Evolutionary conservation across 345 rosid species (phyloP), one percentile per base, ranked within the genome.

Genomic region (Gossypium bickii): DNA sequence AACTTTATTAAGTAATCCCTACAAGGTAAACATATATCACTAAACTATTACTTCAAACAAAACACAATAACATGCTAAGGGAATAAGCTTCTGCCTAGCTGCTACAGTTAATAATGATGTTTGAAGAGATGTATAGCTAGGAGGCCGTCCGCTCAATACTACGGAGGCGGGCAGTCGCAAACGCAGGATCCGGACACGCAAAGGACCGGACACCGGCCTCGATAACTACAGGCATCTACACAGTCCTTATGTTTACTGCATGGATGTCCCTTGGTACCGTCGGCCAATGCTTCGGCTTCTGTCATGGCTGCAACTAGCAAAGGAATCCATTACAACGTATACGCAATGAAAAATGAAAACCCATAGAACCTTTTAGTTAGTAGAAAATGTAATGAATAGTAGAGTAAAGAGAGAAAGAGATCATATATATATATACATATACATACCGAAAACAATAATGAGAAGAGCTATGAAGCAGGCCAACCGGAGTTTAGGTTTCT

Each of bases 151-250:
- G 25, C 9, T 52, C 25, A 69, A 27, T 51, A 15, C 73, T 69
- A 9, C 4, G 73, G 73, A 17, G 60, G 73, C 24, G 73, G 73
- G 45, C 73, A 69, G 55, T 69, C 73, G 10, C 73, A 69, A 17
- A 69, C 59, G 45, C 72, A 69, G 43, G 12, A 69, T 8, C 72
- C 72, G 45, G 45, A 12, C 0, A 3, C 45, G 73, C 73, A 69
- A 9, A 69, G 73, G 73, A 69, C 25, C 16, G 73, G 73, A 10
- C 73, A 69, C 17, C 73, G 59, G 17, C 44, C 44, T 2, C 60
- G 73, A 17, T 69, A 69, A 17, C 73, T 69, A 53, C 73, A 69
- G 16, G 73, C 73, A 69, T 69, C 60, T 9, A 52, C 25, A 27
- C 73, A 69, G 9, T 69, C 73, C 25, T 51, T 17, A 0, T 69